Evolutionary conservation across 257 asterid genomes (phyloP).

Genomic region (Przewalskia tangutica): DNA sequence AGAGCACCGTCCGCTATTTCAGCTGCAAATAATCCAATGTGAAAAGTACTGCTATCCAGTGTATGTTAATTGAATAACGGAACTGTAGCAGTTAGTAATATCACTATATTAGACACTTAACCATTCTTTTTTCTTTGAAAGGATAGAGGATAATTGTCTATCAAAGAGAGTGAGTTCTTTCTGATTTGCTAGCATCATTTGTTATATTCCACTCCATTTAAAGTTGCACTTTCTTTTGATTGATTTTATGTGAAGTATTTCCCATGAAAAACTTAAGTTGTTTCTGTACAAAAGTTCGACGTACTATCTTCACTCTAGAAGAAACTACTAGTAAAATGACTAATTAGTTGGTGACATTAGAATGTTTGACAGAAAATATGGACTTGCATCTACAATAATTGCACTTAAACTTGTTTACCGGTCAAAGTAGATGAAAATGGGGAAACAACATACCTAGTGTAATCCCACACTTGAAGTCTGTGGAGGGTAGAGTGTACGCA

Average conservation of each 20-base stretch:
- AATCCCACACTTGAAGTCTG: no score
- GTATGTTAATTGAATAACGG: background rate
- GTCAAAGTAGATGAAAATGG: background rate
- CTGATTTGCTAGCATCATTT: background rate
- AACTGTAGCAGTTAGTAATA: background rate
- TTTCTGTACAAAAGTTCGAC: background rate
- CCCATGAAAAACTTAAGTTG: background rate
- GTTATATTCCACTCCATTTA: background rate
- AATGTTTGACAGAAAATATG: background rate
- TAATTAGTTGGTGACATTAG: background rate
- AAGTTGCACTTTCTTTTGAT: background rate
- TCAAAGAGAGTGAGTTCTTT: background rate
- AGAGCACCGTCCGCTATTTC: background rate
- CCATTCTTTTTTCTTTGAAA: background rate
- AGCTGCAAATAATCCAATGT: background rate
- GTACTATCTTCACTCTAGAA: background rate
- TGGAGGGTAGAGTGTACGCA: no score
- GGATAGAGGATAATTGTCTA: background rate
- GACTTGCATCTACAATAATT: background rate
- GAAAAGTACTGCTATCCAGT: background rate
- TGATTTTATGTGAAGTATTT: background rate
- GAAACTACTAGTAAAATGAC: background rate
- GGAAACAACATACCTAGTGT: background rate
- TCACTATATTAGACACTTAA: background rate
- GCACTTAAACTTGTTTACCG: background rate